Evolutionary conservation across 1,284 basidiomycete genomes (phyloP), one percentile per base, ranked within the genome.

Genomic region (Malassezia pachydermatis): DNA sequence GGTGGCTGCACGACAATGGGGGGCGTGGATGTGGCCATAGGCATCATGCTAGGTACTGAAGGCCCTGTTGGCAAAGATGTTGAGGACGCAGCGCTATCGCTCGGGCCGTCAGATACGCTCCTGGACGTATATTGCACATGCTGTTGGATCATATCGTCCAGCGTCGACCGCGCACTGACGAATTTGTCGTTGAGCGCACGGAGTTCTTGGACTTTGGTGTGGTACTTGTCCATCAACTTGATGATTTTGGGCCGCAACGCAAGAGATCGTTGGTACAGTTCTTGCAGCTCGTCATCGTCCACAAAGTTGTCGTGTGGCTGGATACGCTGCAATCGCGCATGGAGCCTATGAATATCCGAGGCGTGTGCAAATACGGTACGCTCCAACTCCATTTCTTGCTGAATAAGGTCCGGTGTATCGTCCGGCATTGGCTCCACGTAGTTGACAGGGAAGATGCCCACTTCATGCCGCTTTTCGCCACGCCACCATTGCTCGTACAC

Each of bases 401-500:
- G 82, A 37, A 95, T 73, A 61, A 94, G 86, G 1, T 76, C 76
- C 0, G 83, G 76, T 0, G 84, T 86, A 0, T 84, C 86, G 55
- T 94, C 88, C 0, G 89, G 87, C 41, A 96, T 75, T 1, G 84
- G 77, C 79, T 95, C 23, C 58, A 98, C 88, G 74, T 96, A 96
- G 68, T 94, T 96, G 32, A 95, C 87, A 0, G 94, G 92, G 73
- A 99, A 98, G 54, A 99, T 98, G 11, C 94, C 94, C 7, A 88
- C 89, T 53, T 86, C 78, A 1, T 90, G 89, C 60, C 84, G 84
- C 32, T 89, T 74, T 62, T 96, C 90, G 2, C 94, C 94, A 38
- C 88, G 77, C 90, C 92, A 98, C 94, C 94, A 99, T 70, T 96
- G 88, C 65, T 89, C 85, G 75, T 95, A 95, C 22, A 85, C 86